Conservation (phyloP, 768 basidiomycete genomes). For the Harrya chromipes region DNA sequence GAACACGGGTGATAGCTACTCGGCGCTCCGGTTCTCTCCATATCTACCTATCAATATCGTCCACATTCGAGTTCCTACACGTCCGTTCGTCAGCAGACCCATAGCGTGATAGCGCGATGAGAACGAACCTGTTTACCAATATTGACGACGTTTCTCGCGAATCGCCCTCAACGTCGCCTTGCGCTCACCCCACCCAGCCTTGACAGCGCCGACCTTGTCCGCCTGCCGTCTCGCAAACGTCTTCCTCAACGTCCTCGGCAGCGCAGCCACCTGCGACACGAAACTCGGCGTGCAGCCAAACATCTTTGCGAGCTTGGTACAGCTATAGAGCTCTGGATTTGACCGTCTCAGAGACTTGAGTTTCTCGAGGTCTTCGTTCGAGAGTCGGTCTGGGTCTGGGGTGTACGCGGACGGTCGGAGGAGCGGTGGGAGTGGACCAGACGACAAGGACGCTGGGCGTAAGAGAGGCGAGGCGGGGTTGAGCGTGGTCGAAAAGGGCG, state of each 20-base stretch:
- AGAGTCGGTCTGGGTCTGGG: constrained; percentile 39
- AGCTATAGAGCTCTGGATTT: constrained; percentile 59
- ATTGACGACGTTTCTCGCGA: constrained; percentile 59
- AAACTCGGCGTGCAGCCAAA: constrained; percentile 72
- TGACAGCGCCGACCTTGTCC: constrained; percentile 41
- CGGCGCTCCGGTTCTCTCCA: background rate
- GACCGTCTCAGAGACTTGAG: constrained; percentile 56
- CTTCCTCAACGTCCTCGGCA: constrained; percentile 50
- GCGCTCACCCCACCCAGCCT: constrained; percentile 69
- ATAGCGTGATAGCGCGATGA: background rate
- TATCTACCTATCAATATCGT: no score
- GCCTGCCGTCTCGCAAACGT: constrained; percentile 43
- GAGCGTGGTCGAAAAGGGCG: constrained; percentile 68
- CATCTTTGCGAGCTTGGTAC: constrained; percentile 65
- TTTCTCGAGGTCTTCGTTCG: constrained; percentile 50
- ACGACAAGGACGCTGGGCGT: constrained; percentile 32
- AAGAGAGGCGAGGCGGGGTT: constrained; percentile 73
- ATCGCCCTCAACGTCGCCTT: constrained; percentile 62
- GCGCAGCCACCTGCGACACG: constrained; percentile 60
- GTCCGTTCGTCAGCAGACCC: no score
- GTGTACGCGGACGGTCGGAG: constrained; percentile 41
- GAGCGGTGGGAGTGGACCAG: constrained; percentile 44
- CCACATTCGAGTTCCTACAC: no score
- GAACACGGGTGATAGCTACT: background rate
- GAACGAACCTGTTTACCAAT: constrained; percentile 52